These are phyloP conservation scores for Sisymbrium irio DNA, from an alignment of 345 rosid species.

Conservation along the genomic window DNA sequence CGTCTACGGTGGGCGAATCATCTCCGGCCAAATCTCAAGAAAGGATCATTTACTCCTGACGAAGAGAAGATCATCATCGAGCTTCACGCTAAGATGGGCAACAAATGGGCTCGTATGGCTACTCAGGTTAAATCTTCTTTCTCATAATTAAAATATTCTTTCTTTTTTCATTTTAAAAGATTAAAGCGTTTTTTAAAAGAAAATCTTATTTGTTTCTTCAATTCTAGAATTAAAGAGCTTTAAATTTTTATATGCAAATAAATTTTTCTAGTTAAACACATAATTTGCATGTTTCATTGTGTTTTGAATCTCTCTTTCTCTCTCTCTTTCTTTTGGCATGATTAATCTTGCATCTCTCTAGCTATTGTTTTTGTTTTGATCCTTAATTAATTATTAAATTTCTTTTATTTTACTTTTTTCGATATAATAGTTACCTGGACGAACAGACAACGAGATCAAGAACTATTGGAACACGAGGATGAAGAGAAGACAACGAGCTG, in stretches of 20 bases:
- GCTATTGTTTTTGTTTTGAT: neutral
- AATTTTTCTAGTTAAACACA: slow-evolving; percentile 12
- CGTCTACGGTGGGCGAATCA: slow-evolving; percentile 93
- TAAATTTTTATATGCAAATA: neutral
- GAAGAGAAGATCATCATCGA: slow-evolving; percentile 74
- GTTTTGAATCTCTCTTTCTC: slow-evolving; percentile 9
- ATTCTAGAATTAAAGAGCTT: neutral
- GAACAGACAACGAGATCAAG: slow-evolving; percentile 90
- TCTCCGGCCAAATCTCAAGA: slow-evolving; percentile 80
- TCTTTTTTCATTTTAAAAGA: neutral
- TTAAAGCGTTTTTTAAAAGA: too few species aligned
- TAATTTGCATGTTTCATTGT: slow-evolving; percentile 13
- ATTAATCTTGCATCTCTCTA: slow-evolving; percentile 2
- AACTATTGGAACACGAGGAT: slow-evolving; percentile 86
- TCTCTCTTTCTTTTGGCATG: slow-evolving; percentile 12
- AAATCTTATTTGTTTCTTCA: neutral
- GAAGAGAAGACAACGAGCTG: slow-evolving; percentile 75
- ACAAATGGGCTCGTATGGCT: slow-evolving; percentile 98
- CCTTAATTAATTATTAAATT: neutral
- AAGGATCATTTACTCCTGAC: slow-evolving; percentile 61
- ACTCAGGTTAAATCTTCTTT: slow-evolving; percentile 62
- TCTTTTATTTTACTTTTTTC: too few species aligned
- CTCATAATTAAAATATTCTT: neutral
- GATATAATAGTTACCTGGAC: slow-evolving; percentile 62
- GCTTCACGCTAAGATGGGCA: slow-evolving; percentile 75